Evolutionary conservation across 345 rosid genomes (phyloP).

Genomic region (Hevea brasiliensis): DNA sequence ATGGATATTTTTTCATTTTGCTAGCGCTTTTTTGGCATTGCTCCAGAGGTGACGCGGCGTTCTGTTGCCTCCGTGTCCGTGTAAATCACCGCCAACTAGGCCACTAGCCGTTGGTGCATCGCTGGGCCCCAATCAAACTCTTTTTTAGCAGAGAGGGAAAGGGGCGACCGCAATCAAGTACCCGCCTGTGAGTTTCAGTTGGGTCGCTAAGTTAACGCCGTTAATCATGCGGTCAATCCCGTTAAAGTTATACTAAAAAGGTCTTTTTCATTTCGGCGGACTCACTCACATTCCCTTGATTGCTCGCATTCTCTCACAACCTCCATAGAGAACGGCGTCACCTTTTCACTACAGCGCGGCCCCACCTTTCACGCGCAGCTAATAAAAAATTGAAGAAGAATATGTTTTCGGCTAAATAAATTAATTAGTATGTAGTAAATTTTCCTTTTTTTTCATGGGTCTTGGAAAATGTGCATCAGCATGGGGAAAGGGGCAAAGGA

Average conservation of each 20-base stretch:
- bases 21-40: too few relatives aligned
- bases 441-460: neutral
- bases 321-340: slow-evolving; percentile 34
- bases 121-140: neutral
- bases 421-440: too few relatives aligned
- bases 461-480: slow-evolving; percentile 24
- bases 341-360: neutral
- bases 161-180: slow-evolving; percentile 15
- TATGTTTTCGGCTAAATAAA: too few relatives aligned
- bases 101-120: slow-evolving; percentile 31
- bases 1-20: too few relatives aligned
- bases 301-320: neutral
- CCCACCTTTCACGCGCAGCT: slow-evolving; percentile 33
- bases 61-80: too few relatives aligned
- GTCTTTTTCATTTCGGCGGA: slow-evolving; percentile 5
- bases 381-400: too few relatives aligned
- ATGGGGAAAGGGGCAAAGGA: slow-evolving; percentile 20
- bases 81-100: too few relatives aligned
- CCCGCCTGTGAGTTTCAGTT: neutral
- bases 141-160: neutral
- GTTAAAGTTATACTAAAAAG: neutral
- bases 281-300: too few relatives aligned
- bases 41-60: too few relatives aligned
- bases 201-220: slow-evolving; percentile 36
- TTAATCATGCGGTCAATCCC: slow-evolving; percentile 32